These are phyloP conservation scores for Pseudogymnoascus destructans DNA, from an alignment of 2,329 filamentous ascomycete species.

Conservation along the genomic window DNA sequence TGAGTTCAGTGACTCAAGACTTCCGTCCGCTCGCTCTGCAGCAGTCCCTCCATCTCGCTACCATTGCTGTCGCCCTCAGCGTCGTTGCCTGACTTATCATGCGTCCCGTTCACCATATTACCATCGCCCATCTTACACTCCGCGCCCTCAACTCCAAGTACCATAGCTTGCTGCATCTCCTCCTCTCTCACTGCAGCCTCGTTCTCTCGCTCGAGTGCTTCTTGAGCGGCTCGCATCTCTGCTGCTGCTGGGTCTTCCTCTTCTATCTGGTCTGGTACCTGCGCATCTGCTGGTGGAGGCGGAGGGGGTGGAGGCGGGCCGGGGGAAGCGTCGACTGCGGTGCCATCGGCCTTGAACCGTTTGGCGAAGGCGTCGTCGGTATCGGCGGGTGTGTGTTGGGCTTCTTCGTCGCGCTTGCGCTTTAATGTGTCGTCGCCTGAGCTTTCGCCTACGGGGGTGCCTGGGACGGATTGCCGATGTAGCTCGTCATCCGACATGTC, in stretches of 20 bases:
- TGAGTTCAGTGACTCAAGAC: neutral
- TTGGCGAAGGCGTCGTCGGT: constrained; percentile 20
- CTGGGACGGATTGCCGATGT: constrained; percentile 32
- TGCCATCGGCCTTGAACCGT: constrained; percentile 22
- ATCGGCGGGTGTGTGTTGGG: constrained; percentile 18
- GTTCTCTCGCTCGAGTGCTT: constrained; percentile 24
- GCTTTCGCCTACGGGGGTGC: constrained; percentile 30
- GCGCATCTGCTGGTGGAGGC: constrained; percentile 18
- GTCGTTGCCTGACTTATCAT: neutral
- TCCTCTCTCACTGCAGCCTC: constrained; percentile 14
- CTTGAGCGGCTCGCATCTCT: constrained; percentile 20
- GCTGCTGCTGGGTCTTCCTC: constrained; percentile 17
- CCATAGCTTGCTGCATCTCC: constrained; percentile 2
- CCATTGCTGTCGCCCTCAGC: neutral
- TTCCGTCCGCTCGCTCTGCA: neutral
- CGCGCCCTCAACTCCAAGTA: neutral
- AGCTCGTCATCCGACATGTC: constrained; percentile 31
- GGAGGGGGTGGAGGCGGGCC: constrained; percentile 18
- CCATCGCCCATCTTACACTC: neutral
- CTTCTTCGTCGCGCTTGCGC: constrained; percentile 47
- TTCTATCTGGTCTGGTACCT: neutral
- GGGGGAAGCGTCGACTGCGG: neutral
- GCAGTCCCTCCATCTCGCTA: neutral
- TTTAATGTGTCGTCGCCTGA: constrained; percentile 34
- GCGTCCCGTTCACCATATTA: neutral